Conservation (phyloP, 78 protist species). For the Anaeramoeba flamelloides region DNA sequence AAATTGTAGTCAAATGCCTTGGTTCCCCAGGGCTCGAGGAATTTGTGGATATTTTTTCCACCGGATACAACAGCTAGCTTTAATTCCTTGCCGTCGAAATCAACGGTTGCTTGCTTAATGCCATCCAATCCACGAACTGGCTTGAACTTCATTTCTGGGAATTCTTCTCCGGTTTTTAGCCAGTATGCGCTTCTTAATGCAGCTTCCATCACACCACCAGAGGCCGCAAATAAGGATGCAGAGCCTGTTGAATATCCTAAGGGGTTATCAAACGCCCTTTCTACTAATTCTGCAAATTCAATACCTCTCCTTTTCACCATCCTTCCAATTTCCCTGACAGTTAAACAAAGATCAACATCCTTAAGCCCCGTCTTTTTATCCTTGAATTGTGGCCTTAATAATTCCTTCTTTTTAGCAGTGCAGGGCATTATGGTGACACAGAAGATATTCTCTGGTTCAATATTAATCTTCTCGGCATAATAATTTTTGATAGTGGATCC, state of each 20-base stretch:
- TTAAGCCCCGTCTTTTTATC: background rate
- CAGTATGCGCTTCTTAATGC: conserved; percentile 17
- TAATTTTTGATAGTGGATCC: conserved; percentile 59
- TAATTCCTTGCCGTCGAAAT: background rate
- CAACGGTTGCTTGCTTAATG: conserved; percentile 20
- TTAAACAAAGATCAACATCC: conserved; percentile 18
- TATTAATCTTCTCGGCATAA: background rate
- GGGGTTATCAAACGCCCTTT: conserved; percentile 2
- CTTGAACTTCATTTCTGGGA: background rate
- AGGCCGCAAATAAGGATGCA: conserved; percentile 20
- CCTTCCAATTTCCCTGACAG: conserved; percentile 25
- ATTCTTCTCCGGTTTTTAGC: background rate
- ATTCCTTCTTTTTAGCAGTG: conserved; percentile 84
- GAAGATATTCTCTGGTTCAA: conserved; percentile 30
- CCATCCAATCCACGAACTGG: conserved; percentile 6
- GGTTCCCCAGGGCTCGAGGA: conserved; percentile 39
- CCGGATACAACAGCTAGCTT: conserved; percentile 58
- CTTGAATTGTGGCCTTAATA: conserved; percentile 35
- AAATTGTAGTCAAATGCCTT: conserved; percentile 20
- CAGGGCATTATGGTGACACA: conserved; percentile 90
- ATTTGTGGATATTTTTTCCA: conserved; percentile 75
- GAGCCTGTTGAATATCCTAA: conserved; percentile 21
- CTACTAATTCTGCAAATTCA: background rate
- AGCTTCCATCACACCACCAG: conserved; percentile 48
- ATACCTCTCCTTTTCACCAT: background rate